Evolutionary conservation across 2,329 filamentous ascomycete species (phyloP), one percentile per base, ranked within the genome.

Genomic region (Cercospora canescens): DNA sequence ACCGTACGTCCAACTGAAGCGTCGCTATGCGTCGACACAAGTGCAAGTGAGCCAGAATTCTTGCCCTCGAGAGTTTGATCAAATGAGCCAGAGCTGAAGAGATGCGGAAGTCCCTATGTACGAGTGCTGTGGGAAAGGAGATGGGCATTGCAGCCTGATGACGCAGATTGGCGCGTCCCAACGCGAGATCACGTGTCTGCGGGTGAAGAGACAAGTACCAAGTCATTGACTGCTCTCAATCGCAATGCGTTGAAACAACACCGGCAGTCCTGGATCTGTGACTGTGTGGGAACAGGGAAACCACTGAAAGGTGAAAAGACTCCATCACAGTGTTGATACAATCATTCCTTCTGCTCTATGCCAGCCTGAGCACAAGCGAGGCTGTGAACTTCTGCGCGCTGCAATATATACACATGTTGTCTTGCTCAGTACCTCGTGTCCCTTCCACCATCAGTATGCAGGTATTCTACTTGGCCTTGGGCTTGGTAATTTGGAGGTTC

Each of bases 401-500:
- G 62, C 65, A 57, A 67, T 64, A 69, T 70, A 65, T 70, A 68
- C 66, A 69, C 65, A 67, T 66, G 37, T 63, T 55, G 39, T 64
- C 59, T 55, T 60, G 60, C 56, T 62, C 45, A 18, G 59, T 12
- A 55, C 48, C 18, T 41, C 45, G n/a, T 35, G 12, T 21, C 37
- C 18, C 18, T 54, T 48, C 16, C 34, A n/a, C 24, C 41, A 21
- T 30, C 37, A 30, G 41, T 61, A 32, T 58, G 18, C 14, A 52
- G 26, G 9, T 21, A 56, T 48, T 61, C 55, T 60, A 62, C 69
- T 72, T 70, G 32, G 70, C 34, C 62, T 73, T 71, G 56, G 71
- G 79, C 77, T 82, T 82, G 76, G 80, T 84, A 73, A 91, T 81
- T 67, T 87, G 81, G 82, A 92, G 84, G 70, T 85, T 82, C 79